These are phyloP conservation scores for Nemania sp. DNA, from an alignment of 2,329 filamentous ascomycete genomes.

Conservation along the genomic window DNA sequence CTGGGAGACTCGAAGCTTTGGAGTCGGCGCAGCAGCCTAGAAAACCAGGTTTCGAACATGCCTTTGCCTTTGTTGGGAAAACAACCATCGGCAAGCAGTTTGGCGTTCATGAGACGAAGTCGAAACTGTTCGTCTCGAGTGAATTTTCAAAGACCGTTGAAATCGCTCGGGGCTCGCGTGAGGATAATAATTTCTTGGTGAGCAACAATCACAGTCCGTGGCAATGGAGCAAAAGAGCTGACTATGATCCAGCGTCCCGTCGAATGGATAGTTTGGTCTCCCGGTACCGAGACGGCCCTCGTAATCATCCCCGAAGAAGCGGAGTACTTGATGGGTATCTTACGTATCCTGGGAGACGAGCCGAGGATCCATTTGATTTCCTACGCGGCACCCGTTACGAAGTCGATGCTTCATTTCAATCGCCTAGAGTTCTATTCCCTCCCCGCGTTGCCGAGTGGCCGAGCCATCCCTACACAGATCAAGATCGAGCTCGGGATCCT, in stretches of 20 bases:
- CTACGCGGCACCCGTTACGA: constrained; percentile 65
- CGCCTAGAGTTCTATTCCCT: constrained; percentile 56
- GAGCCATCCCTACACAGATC: constrained; percentile 56
- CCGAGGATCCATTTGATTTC: constrained; percentile 52
- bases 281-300: constrained; percentile 50
- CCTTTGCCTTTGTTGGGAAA: constrained; percentile 48
- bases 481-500: constrained; percentile 64
- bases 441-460: constrained; percentile 49
- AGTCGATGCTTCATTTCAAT: constrained; percentile 64
- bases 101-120: constrained; percentile 31
- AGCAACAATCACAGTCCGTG: neutral
- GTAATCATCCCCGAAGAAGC: constrained; percentile 68
- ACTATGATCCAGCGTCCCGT: constrained; percentile 49
- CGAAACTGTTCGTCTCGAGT: constrained; percentile 45
- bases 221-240: constrained; percentile 10
- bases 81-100: constrained; percentile 44
- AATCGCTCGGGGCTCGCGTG: constrained; percentile 13
- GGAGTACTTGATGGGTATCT: constrained; percentile 54
- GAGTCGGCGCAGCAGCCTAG: constrained; percentile 2
- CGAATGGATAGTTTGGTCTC: constrained; percentile 66
- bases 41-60: constrained; percentile 46
- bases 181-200: constrained; percentile 41
- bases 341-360: constrained; percentile 37
- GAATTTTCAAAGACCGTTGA: constrained; percentile 56
- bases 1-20: constrained; percentile 44